Evolutionary conservation across 1,139 yeast genomes (phyloP).

Genomic region (Saccharomyces hybrid): DNA sequence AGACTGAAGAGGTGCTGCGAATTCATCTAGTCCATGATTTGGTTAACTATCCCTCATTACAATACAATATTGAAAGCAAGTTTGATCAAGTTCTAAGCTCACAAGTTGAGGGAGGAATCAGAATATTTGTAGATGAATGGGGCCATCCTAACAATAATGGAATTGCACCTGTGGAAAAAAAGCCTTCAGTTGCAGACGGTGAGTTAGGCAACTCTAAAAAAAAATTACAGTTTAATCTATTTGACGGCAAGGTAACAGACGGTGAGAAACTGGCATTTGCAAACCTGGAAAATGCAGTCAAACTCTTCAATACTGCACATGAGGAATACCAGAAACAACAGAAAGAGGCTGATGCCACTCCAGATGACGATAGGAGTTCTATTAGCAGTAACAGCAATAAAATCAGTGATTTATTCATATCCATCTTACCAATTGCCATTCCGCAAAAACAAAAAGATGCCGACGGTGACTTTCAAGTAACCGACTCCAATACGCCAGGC

Average conservation of each 20-base stretch:
- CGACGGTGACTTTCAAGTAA: slow-evolving; percentile 30
- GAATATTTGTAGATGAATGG: slow-evolving; percentile 44
- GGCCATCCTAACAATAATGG: slow-evolving; percentile 27
- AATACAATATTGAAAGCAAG: slow-evolving; percentile 54
- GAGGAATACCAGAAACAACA: slow-evolving; percentile 25
- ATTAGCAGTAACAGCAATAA: slow-evolving; percentile 45
- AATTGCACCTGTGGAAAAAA: not conserved
- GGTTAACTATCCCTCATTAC: slow-evolving; percentile 60
- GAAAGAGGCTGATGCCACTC: slow-evolving; percentile 18
- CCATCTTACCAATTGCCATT: slow-evolving; percentile 55
- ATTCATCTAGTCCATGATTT: slow-evolving; percentile 82
- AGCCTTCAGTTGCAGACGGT: slow-evolving; percentile 18
- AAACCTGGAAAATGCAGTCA: slow-evolving; percentile 67
- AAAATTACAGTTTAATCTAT: slow-evolving; percentile 53
- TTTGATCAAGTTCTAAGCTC: slow-evolving; percentile 71
- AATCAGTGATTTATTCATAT: slow-evolving; percentile 59
- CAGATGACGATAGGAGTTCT: slow-evolving; percentile 21
- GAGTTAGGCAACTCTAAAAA: slow-evolving; percentile 23
- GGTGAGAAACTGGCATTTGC: slow-evolving; percentile 90
- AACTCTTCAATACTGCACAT: slow-evolving; percentile 36
- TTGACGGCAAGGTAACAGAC: slow-evolving; percentile 68
- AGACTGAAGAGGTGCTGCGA: slow-evolving; percentile 65
- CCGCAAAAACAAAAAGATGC: slow-evolving; percentile 25
- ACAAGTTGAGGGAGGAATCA: slow-evolving; percentile 87
- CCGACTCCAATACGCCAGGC: slow-evolving; percentile 36